Base-by-base conservation (phyloP, 345 rosid genomes). In the Arabidopsis arenosa region DNA sequence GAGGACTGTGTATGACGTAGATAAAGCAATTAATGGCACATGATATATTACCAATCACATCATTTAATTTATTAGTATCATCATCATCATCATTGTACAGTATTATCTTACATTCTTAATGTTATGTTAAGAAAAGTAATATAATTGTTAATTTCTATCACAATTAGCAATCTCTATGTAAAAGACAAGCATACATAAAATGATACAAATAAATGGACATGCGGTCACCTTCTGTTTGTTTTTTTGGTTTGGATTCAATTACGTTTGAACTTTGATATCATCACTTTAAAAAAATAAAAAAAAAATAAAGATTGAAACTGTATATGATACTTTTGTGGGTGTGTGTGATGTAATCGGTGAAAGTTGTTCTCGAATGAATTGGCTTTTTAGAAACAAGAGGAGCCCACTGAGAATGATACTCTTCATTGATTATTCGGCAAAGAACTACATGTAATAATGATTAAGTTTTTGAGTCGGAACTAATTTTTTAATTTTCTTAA, bases 1-100 rank as follows among this genome's bases (percentile, higher is more conserved):
- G 72, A 58, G 66, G 78, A 75, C 56, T 67, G 62, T 75, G 61
- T 48, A 23, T 66, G 73, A 65, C 78, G 51, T 57, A 26, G 68
- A 75, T 49, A 58, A 58, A 41, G 15, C 70, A 73, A 6, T 51
- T 14, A 43, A 67, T 75, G 54, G 55, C 62, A 67, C 79, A 67
- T 67, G 55, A 35, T 44, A 21, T 40, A 40, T 58, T 28, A 43
- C 72, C 53, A 37, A 2, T 53, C 49, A 67, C 71, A 54, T 55
- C n/a, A 7, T 55, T 17, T 40, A 40, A 45, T n/a, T 7, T 18
- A 37, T 3, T 52, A 36, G 4, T 2, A 36, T 23, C 49, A 53
- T 3, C 36, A 52, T 3, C 36, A 52, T 43, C 35, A 5, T 5
- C 23, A 57, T 57, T 36, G 21, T 18, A 18, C 21, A 18, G 6